Base-by-base conservation (phyloP, 352 stramenopile species). In the Pythium diclinum region DNA sequence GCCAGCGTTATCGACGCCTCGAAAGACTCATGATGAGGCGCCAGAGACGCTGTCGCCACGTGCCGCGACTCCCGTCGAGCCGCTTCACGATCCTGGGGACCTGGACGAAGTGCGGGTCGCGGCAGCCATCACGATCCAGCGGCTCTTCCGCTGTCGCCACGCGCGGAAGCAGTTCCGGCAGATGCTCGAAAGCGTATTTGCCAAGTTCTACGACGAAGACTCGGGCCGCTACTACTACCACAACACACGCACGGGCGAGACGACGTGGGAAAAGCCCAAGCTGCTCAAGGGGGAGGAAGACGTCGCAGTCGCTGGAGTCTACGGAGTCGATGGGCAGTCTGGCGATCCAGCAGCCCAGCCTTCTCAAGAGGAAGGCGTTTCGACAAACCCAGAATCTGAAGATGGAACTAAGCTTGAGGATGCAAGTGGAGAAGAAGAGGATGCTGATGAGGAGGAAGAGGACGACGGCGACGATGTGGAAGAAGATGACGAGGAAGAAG, bases 181-280 rank as follows among this genome's bases (percentile, higher is more conserved):
- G 47, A 68, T 91, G 60, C 72, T 93, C 14, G 65, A 73, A 16
- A 78, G 71, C 1, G 77, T 93, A 1, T 84, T 89, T 49, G 75
- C 86, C 42, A 87, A 87, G 61, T 91, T 82, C 61, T 91, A 87
- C 65, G 84, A 93, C 48, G 67, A 80, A 25, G 74, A 84, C 23
- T 88, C 81, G 30, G 82, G 79, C 1, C 55, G 73, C 3, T 85
- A 78, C 59, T 91, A 92, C 66, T 94, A 94, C 65, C 59, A 88
- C 69, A 88, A 91, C 62, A 84, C 77, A 44, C 73, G 73, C 16
- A 89, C 82, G 28, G 74, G 79, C 21, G 75, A 91, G 68, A 91
- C 77, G 30, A 88, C 81, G 55, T 94, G 85, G 83, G 76, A 88
- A 44, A 92, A 91, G 55, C 85, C 83, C 19, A 75, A 67, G 28